Evolutionary conservation across 495 filamentous ascomycete species (phyloP).

Genomic region (Aspergillus baeticus): DNA sequence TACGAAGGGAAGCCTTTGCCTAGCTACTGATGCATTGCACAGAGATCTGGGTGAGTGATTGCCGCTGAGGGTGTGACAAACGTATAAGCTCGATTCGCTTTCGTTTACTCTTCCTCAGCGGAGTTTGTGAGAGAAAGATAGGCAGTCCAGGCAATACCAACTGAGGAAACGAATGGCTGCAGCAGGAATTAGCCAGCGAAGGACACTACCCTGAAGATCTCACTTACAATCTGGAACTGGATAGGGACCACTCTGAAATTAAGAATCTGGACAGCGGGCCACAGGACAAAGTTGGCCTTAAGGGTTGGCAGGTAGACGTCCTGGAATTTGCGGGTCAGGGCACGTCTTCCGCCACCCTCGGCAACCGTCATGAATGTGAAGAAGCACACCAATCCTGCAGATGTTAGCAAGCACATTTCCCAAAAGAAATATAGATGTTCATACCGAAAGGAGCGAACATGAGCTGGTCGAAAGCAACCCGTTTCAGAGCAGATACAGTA

Average conservation of each 20-base stretch:
- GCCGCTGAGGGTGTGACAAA: not conserved
- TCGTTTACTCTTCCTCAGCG: slow-evolving; percentile 60
- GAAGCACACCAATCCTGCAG: slow-evolving; percentile 76
- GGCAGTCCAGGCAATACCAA: slow-evolving; percentile 99
- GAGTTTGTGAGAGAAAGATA: slow-evolving; percentile 95
- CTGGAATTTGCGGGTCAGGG: slow-evolving; percentile 78
- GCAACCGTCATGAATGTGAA: slow-evolving; percentile 97
- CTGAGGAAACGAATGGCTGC: slow-evolving; percentile 92
- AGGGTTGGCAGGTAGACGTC: slow-evolving; percentile 92
- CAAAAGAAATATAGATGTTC: slow-evolving; percentile 11
- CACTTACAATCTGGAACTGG: slow-evolving; percentile 92
- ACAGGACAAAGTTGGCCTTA: slow-evolving; percentile 94
- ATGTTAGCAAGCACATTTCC: slow-evolving; percentile 11
- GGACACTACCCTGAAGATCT: not conserved
- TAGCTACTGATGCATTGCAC: not conserved
- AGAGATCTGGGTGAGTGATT: not conserved
- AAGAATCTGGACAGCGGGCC: slow-evolving; percentile 94
- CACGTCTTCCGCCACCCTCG: slow-evolving; percentile 84
- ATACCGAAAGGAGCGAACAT: slow-evolving; percentile 88
- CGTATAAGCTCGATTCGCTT: not conserved
- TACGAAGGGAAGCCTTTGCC: not conserved
- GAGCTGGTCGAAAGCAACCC: slow-evolving; percentile 92
- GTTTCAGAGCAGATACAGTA: slow-evolving; percentile 77
- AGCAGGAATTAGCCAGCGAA: slow-evolving; percentile 1
- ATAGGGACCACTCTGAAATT: slow-evolving; percentile 96